Base-by-base conservation (phyloP, 1,284 basidiomycete species). In the Polyporus tsugae region DNA sequence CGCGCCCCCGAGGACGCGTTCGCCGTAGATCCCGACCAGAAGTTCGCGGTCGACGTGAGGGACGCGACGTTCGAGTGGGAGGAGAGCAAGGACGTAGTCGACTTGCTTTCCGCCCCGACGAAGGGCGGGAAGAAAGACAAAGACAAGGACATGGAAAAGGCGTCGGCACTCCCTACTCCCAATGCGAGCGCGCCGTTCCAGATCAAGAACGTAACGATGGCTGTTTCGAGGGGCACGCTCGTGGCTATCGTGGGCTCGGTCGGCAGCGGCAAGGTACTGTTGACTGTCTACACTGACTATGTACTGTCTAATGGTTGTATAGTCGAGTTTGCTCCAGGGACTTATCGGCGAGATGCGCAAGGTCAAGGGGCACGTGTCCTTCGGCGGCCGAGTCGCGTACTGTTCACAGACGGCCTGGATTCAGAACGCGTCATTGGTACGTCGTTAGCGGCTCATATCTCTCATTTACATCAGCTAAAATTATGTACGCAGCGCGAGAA, bases 321-420 rank as follows among this genome's bases (percentile, higher is more conserved):
- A 93, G 82, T 89, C 89, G n/a, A 91, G 89, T 75, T 78, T 94
- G 6, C 80, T 94, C 2, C 86, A 89, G 73, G 92, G 90, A 2
- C 80, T 94, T 39, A 87, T 94, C 38, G 92, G 92, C 9, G 92
- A 94, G 79, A 94, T 94, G 92, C 83, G 87, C 44, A 82, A 80
- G 58, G 77, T 83, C 0, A 74, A 78, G 3, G 93, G 92, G 0
- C 77, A 80, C 2, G 86, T 92, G 39, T 80, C 80, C 0, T 89
- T 91, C 73, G 91, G 93, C 57, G 93, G 92, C 1, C 84, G 84
- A 9, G 86, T 96, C 0, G 91, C 88, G 0, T 97, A 96, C 80
- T 95, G 93, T 77, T 88, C 94, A 4, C 95, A 96, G 78, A 89
- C 85, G 33, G 92, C 95, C 1, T 97, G 95, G 95, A 96, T 97